Evolutionary conservation across 2,329 filamentous ascomycete species (phyloP).

Genomic region (Clonostachys solani): DNA sequence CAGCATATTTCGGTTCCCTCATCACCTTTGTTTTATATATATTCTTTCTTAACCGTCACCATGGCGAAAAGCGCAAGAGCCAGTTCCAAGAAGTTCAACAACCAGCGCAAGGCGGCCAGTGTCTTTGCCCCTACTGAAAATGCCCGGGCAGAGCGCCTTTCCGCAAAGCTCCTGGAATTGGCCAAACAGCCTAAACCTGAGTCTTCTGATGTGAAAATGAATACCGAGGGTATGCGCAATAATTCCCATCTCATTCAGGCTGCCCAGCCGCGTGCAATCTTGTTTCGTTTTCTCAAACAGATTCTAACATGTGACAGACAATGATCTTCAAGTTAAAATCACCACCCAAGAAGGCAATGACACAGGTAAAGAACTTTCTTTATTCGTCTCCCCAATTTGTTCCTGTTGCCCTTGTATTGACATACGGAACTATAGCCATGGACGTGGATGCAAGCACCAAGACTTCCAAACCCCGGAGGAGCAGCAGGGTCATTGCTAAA

Average conservation of each 20-base stretch:
- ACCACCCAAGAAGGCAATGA: too few species aligned
- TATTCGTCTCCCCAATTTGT: too few species aligned
- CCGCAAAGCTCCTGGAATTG: slow-evolving; percentile 79
- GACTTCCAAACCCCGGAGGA: slow-evolving; percentile 26
- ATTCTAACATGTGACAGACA: too few species aligned
- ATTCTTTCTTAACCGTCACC: slow-evolving; percentile 16
- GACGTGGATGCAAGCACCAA: slow-evolving; percentile 46
- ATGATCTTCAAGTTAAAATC: too few species aligned
- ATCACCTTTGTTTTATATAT: slow-evolving; percentile 1
- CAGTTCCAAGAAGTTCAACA: slow-evolving; percentile 78
- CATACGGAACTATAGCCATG: slow-evolving; percentile 35
- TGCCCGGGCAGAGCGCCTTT: slow-evolving; percentile 77
- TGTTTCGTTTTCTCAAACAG: too few species aligned
- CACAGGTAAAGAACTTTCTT: too few species aligned
- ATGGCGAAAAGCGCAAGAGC: slow-evolving; percentile 90
- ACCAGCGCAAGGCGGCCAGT: slow-evolving; percentile 70
- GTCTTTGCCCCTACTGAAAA: slow-evolving; percentile 82
- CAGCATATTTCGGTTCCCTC: too few species aligned
- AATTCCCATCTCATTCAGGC: background rate
- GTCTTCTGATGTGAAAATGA: slow-evolving; percentile 44
- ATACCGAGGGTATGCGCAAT: slow-evolving; percentile 21
- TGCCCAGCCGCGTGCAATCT: too few species aligned
- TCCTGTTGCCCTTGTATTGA: slow-evolving; percentile 1
- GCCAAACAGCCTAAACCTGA: slow-evolving; percentile 72
- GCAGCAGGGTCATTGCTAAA: slow-evolving; percentile 54